A percentile compares a stretch with the other conserved stretches of the same genome.
Evolutionary conservation across 345 rosid genomes (phyloP).

Genomic region (Laguncularia racemosa): DNA sequence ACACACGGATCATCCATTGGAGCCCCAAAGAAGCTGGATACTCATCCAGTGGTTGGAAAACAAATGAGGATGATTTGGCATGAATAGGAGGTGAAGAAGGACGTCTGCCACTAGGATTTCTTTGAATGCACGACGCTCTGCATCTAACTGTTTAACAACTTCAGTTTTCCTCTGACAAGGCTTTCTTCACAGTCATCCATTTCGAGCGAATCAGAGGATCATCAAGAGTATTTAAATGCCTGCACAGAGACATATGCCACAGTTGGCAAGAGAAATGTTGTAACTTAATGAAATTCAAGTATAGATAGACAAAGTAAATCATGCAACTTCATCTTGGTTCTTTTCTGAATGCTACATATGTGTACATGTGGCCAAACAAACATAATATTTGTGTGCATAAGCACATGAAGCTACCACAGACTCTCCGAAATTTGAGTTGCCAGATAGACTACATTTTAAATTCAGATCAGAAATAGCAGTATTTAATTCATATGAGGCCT

Average conservation of each 20-base stretch:
- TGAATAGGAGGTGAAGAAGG: constrained; percentile 83
- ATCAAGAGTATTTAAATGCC: constrained; percentile 79
- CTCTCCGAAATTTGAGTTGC: too few species aligned
- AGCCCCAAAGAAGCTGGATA: constrained; percentile 79
- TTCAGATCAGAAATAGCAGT: too few species aligned
- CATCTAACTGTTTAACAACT: constrained; percentile 89
- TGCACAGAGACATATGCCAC: constrained; percentile 11
- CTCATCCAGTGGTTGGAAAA: constrained; percentile 96
- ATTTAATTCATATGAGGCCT: too few species aligned
- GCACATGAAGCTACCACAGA: too few species aligned
- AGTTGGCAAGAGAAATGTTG: not conserved
- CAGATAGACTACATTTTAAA: too few species aligned
- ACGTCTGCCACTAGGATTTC: constrained; percentile 64
- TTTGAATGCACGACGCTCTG: constrained; percentile 87
- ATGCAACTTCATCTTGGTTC: too few species aligned
- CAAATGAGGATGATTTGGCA: constrained; percentile 65
- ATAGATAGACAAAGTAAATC: too few species aligned
- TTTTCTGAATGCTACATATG: too few species aligned
- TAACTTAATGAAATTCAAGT: not conserved
- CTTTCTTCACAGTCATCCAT: constrained; percentile 96
- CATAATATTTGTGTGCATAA: too few species aligned
- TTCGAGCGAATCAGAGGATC: constrained; percentile 76
- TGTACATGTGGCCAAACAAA: too few species aligned
- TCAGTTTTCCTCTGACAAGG: constrained; percentile 82
- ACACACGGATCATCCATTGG: constrained; percentile 98